These are phyloP conservation scores for Flaveria brownii DNA, from an alignment of 129 eudicot species.

Conservation along the genomic window DNA sequence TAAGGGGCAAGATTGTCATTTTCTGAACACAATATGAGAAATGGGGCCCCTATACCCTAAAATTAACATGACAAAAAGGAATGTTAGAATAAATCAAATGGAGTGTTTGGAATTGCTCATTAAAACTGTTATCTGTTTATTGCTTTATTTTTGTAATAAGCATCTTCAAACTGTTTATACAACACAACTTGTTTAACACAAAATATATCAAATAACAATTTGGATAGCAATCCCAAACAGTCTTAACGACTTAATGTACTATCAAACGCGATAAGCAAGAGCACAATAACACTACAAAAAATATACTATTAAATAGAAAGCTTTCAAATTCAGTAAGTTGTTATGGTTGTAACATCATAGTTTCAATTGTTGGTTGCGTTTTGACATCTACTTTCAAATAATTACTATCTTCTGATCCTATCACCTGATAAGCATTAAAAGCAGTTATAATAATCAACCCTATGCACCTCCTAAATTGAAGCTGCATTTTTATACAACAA, in stretches of 20 bases:
- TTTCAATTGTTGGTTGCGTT: no score
- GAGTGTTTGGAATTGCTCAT: not conserved
- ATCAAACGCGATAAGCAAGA: not conserved
- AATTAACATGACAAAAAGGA: not conserved
- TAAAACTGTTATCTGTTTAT: no score
- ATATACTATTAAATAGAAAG: no score
- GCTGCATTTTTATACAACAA: not conserved
- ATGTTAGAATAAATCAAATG: not conserved
- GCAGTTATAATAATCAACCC: not conserved
- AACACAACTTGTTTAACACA: not conserved
- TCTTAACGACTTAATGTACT: not conserved
- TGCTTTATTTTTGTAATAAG: not conserved
- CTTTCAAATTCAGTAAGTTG: no score
- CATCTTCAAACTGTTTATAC: not conserved
- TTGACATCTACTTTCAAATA: no score
- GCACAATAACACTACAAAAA: no score
- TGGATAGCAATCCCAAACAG: not conserved
- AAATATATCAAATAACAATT: not conserved
- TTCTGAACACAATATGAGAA: conserved; percentile 75
- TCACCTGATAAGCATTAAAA: no score
- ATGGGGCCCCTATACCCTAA: conserved; percentile 75
- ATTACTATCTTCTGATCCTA: no score
- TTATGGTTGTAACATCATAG: no score
- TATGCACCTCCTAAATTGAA: not conserved
- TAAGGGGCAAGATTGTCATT: conserved; percentile 71